Evolutionary conservation across 2,329 filamentous ascomycete genomes (phyloP), one percentile per base, ranked within the genome.

Genomic region (Phaeosphaeriaceae sp.): DNA sequence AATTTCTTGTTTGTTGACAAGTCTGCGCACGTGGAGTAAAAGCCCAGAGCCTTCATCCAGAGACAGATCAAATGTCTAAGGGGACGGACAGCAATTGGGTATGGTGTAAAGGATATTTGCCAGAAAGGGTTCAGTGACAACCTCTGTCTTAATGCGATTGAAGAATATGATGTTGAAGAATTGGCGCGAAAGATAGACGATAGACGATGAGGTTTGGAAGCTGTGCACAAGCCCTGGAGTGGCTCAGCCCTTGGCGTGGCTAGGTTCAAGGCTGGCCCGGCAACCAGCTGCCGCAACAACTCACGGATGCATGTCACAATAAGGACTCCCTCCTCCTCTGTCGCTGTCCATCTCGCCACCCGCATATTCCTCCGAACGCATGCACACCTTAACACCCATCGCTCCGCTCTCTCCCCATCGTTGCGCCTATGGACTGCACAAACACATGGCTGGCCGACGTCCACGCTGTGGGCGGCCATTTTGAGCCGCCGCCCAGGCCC

Each of bases 381-480:
- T 23, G 21, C 36, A 40, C 53, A 46, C 53, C 21, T 50, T 45
- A 13, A 53, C 29, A 56, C 23, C 43, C 46, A 37, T 50, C 50
- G 36, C 46, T 53, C 42, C 40, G 33, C 45, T 45, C 52, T 28
- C 34, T 43, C 32, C 26, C 41, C 35, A 46, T 42, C 32, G 6
- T 46, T 48, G 39, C 26, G 39, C 30, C 46, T 20, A 59, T 59
- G 53, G 42, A 3, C 28, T 52, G 29, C 39, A 29, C 53, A 46
- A 34, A 59, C 39, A 34, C 29, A 52, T 59, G 53, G 56, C 46
- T 59, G 43, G 42, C 47, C 33, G 33, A 47, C 44, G 53, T 57
- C 50, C 20, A 20, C 50, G 50, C 47, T 47, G 47, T 34, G 17
- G 50, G 53, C 42, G 51, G 56, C 39, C 48, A 58, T 39, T 53